Conservation (phyloP, 169 alveolate genomes). For the Sarcocystis neurona region DNA sequence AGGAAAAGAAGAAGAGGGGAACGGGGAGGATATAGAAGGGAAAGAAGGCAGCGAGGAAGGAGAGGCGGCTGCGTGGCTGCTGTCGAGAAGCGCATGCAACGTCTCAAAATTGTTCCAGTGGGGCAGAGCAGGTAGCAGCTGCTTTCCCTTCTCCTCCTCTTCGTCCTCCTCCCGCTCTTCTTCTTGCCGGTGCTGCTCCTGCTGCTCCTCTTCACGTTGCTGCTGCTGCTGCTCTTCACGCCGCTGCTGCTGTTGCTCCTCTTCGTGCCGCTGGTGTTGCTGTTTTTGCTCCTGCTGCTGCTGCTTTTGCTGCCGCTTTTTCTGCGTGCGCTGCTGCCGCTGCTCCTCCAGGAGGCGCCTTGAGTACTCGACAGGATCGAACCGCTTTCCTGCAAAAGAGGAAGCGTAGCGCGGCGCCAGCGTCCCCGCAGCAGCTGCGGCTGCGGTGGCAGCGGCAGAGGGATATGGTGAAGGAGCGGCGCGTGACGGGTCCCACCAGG, state of each 20-base stretch:
- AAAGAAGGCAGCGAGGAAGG: no score
- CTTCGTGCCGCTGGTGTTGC: background rate
- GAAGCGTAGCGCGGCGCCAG: slow-evolving; percentile 23
- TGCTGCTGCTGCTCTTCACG: background rate
- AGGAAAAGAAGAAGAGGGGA: background rate
- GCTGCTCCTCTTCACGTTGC: background rate
- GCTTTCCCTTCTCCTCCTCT: no score
- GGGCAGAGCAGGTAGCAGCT: no score
- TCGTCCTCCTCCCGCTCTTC: no score
- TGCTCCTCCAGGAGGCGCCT: background rate
- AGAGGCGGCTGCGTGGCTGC: no score
- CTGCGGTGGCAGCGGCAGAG: slow-evolving; percentile 2
- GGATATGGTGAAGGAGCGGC: background rate
- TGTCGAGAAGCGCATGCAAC: no score
- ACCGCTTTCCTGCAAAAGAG: no score
- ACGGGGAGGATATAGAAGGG: no score
- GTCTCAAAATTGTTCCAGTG: no score
- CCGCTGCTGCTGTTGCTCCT: background rate
- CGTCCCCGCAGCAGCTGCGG: background rate
- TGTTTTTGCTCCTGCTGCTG: background rate
- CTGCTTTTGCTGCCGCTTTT: background rate
- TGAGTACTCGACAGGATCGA: background rate
- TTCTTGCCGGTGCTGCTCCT: no score
- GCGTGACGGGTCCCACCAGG: slow-evolving; percentile 72
- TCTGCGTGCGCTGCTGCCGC: background rate